phyloP scores from a whole-genome alignment of 106 monocot genomes.

The Phalaenopsis equestris region DNA sequence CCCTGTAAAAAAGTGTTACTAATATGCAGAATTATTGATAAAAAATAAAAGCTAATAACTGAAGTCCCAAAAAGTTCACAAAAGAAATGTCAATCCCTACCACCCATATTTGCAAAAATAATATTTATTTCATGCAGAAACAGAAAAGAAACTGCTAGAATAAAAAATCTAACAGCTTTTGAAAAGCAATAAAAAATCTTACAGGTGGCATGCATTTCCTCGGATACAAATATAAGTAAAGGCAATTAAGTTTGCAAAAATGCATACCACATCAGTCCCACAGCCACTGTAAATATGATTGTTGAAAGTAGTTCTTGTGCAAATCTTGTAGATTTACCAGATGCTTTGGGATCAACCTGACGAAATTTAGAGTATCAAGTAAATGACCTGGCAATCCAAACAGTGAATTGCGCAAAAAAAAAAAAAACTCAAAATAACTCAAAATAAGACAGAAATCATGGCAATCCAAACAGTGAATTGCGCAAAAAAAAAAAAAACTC shows the following conservation, averaged over 20 bases:
- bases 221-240: neutral
- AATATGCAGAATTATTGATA: neutral
- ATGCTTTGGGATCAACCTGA: conserved; percentile 87
- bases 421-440: too few species aligned
- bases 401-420: neutral
- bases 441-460: neutral
- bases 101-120: neutral
- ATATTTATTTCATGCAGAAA: neutral
- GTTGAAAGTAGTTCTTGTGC: conserved; percentile 79
- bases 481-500: too few species aligned
- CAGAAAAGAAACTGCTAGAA: neutral
- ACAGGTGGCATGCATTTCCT: neutral
- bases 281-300: conserved; percentile 57
- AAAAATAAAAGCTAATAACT: neutral
- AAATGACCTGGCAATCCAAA: conserved; percentile 1
- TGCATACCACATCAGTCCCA: conserved; percentile 78
- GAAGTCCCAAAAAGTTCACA: neutral
- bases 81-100: neutral
- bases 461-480: neutral
- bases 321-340: conserved; percentile 62
- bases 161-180: neutral
- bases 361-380: conserved; percentile 8
- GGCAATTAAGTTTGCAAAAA: neutral
- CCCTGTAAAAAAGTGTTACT: conserved; percentile 28
- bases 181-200: neutral